Evolutionary conservation across 805 yeast species (phyloP).

Genomic region (Hanseniaspora pseudoguilliermondii): DNA sequence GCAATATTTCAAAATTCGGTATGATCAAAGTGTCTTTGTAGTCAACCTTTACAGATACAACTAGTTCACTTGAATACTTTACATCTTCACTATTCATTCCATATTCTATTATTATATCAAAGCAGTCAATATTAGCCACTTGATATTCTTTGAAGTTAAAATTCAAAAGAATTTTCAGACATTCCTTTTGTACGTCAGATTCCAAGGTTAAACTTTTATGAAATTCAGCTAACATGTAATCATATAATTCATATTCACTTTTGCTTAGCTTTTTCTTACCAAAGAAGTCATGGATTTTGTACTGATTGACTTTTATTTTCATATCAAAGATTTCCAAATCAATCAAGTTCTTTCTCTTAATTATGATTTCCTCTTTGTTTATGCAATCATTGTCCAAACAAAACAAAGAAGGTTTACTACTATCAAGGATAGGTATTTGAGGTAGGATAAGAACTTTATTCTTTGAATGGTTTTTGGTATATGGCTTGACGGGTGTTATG

Average conservation of each 20-base stretch:
- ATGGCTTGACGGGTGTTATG: constrained; percentile 15
- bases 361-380: constrained; percentile 5
- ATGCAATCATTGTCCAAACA: background rate
- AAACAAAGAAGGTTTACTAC: background rate
- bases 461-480: background rate
- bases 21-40: constrained; percentile 14
- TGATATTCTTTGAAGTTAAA: background rate
- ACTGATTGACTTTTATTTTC: constrained; percentile 19
- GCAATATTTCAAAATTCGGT: constrained; percentile 12
- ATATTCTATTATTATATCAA: constrained; percentile 22
- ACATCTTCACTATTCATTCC: constrained; percentile 18
- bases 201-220: background rate
- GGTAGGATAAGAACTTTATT: background rate
- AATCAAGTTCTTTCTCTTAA: constrained; percentile 19
- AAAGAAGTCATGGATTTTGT: background rate
- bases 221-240: background rate
- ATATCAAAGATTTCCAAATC: constrained; percentile 19
- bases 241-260: constrained; percentile 4
- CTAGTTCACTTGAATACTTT: background rate
- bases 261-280: background rate
- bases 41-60: background rate
- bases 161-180: background rate
- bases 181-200: background rate
- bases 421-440: background rate
- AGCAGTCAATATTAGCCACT: constrained; percentile 16